These are phyloP conservation scores for Hypoxylon cercidicola DNA, from an alignment of 495 filamentous ascomycete species.

Conservation along the genomic window DNA sequence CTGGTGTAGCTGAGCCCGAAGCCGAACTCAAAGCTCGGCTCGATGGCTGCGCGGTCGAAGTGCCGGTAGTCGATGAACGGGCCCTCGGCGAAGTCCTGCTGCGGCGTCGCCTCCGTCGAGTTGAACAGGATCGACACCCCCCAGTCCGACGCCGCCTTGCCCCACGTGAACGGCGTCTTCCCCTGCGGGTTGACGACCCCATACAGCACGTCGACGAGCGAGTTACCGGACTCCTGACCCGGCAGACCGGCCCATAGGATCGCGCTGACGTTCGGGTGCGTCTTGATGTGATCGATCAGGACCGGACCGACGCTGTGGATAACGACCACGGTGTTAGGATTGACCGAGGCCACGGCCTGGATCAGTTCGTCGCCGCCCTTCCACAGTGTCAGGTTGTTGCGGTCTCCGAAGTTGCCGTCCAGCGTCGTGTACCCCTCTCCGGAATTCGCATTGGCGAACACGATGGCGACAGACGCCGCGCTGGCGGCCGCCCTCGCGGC, in stretches of 20 bases:
- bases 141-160: constrained; percentile 61
- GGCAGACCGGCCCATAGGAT: constrained; percentile 65
- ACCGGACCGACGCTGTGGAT: constrained; percentile 65
- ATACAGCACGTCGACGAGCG: constrained; percentile 62
- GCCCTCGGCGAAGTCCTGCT: constrained; percentile 59
- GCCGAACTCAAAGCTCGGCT: constrained; percentile 61
- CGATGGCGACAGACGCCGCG: constrained; percentile 57
- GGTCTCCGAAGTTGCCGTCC: constrained; percentile 67
- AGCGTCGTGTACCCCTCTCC: constrained; percentile 67
- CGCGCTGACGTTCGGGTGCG: constrained; percentile 68
- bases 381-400: constrained; percentile 60
- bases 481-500: constrained; percentile 50
- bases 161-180: constrained; percentile 66
- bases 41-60: constrained; percentile 58
- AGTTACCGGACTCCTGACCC: constrained; percentile 66
- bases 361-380: constrained; percentile 64
- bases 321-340: constrained; percentile 65
- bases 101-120: constrained; percentile 41
- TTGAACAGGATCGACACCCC: constrained; percentile 51
- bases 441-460: constrained; percentile 66
- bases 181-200: constrained; percentile 63
- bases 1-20: constrained; percentile 62
- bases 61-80: constrained; percentile 64
- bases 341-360: constrained; percentile 56
- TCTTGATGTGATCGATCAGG: constrained; percentile 55